Conservation (phyloP, 2,329 filamentous ascomycete genomes). For the Trichothecium roseum region DNA sequence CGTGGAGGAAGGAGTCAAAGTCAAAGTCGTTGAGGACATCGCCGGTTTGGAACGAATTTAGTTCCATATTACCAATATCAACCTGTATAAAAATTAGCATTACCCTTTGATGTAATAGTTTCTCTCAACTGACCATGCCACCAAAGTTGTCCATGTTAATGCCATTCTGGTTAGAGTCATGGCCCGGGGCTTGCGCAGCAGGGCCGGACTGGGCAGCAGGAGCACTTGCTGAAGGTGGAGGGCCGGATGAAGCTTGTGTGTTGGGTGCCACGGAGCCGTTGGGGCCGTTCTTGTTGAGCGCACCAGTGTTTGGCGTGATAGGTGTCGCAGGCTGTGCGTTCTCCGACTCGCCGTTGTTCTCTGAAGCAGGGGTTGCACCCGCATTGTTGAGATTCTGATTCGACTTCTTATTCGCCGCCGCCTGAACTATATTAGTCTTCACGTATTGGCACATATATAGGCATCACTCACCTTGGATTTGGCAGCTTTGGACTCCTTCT, state of each 20-base stretch:
- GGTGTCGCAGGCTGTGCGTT: conserved; percentile 52
- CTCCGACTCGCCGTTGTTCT: conserved; percentile 45
- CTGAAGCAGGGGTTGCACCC: conserved; percentile 46
- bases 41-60: conserved; percentile 40
- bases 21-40: conserved; percentile 59
- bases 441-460: not conserved
- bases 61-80: conserved; percentile 40
- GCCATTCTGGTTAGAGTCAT: conserved; percentile 37
- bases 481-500: conserved; percentile 57
- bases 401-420: conserved; percentile 52
- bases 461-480: conserved; percentile 54
- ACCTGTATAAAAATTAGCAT: conserved; percentile 18
- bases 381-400: conserved; percentile 39
- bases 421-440: conserved; percentile 18
- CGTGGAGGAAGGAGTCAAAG: conserved; percentile 57
- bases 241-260: conserved; percentile 19
- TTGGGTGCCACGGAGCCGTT: conserved; percentile 17
- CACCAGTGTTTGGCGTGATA: conserved; percentile 46
- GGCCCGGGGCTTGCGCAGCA: conserved; percentile 30
- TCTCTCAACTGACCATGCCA: conserved; percentile 29
- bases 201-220: conserved; percentile 3
- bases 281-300: conserved; percentile 38
- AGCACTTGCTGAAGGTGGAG: conserved; percentile 26
- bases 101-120: conserved; percentile 1
- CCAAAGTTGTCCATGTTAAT: conserved; percentile 34